Evolutionary conservation across 306 rosid species (phyloP).

Genomic region (Inga oerstediana): DNA sequence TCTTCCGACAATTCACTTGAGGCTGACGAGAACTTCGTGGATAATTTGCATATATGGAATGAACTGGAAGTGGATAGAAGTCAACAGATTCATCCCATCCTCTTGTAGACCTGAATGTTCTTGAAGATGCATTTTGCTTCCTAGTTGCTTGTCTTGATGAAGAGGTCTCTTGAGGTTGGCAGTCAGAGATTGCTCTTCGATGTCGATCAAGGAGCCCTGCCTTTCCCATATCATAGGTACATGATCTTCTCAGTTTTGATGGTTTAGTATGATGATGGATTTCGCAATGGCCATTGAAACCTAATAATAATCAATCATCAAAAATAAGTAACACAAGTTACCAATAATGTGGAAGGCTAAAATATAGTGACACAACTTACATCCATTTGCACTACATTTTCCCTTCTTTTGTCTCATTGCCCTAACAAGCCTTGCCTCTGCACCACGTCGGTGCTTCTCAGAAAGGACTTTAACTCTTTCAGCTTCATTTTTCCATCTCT

Average conservation of each 20-base stretch:
- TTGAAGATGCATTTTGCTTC: slow-evolving; percentile 42
- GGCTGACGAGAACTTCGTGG: slow-evolving; percentile 27
- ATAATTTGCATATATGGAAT: slow-evolving; percentile 31
- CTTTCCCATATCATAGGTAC: slow-evolving; percentile 32
- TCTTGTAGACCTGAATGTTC: slow-evolving; percentile 25
- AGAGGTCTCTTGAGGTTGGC: slow-evolving; percentile 34
- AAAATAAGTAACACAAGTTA: slow-evolving; percentile 5
- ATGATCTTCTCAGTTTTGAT: slow-evolving; percentile 38
- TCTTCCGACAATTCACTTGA: slow-evolving; percentile 39
- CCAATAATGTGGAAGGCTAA: slow-evolving; percentile 20
- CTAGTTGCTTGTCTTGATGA: slow-evolving; percentile 33
- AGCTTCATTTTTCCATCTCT: slow-evolving; percentile 80
- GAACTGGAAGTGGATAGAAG: slow-evolving; percentile 36
- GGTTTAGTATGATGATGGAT: slow-evolving; percentile 34
- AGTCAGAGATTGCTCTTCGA: slow-evolving; percentile 6
- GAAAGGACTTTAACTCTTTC: slow-evolving; percentile 64
- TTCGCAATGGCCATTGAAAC: slow-evolving; percentile 41
- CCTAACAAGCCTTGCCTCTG: slow-evolving; percentile 64
- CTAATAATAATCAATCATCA: slow-evolving; percentile 35
- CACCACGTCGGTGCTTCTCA: slow-evolving; percentile 81
- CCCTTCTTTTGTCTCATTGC: slow-evolving; percentile 47
- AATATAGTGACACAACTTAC: slow-evolving; percentile 33
- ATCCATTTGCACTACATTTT: slow-evolving; percentile 44
- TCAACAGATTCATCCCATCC: slow-evolving; percentile 36
- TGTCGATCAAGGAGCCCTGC: slow-evolving; percentile 34